Percentiles rank a stretch among this genome's conserved stretches.
Evolutionary conservation across 2,329 filamentous ascomycete species (phyloP).

Genomic region (Claviceps sorghi): DNA sequence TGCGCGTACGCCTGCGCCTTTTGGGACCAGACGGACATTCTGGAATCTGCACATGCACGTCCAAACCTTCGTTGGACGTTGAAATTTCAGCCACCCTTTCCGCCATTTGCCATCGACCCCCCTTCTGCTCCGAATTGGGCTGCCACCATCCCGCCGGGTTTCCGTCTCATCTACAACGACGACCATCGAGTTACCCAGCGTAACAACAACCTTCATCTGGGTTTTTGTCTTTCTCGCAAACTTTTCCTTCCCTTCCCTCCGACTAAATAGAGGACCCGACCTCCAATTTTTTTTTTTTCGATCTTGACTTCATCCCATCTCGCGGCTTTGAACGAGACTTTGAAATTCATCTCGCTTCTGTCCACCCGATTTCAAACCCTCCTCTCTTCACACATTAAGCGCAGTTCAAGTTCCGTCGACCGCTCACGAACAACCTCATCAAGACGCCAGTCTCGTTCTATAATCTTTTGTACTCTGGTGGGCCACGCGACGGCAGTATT

Average conservation of each 20-base stretch:
- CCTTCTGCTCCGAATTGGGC: not conserved
- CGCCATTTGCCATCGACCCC: not conserved
- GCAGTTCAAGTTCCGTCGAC: not conserved
- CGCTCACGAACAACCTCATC: not conserved
- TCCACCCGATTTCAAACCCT: not conserved
- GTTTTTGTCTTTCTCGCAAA: not conserved
- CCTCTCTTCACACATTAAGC: not conserved
- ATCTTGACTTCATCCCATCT: not conserved
- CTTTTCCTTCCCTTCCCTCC: too few species aligned
- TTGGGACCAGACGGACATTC: not conserved
- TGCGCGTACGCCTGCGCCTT: not conserved
- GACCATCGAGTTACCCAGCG: not conserved
- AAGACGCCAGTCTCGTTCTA: not conserved
- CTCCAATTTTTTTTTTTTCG: not conserved
- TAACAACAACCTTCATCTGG: not conserved
- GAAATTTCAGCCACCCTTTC: not conserved
- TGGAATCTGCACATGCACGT: not conserved
- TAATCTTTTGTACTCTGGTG: not conserved
- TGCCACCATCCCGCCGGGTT: not conserved
- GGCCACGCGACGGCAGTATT: not conserved
- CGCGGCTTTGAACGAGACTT: not conserved
- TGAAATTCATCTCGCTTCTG: not conserved
- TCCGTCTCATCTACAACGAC: not conserved
- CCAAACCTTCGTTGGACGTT: not conserved
- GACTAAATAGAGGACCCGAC: not conserved